Conservation (phyloP, 2,329 filamentous ascomycete species). For the Diplodia mutila region DNA sequence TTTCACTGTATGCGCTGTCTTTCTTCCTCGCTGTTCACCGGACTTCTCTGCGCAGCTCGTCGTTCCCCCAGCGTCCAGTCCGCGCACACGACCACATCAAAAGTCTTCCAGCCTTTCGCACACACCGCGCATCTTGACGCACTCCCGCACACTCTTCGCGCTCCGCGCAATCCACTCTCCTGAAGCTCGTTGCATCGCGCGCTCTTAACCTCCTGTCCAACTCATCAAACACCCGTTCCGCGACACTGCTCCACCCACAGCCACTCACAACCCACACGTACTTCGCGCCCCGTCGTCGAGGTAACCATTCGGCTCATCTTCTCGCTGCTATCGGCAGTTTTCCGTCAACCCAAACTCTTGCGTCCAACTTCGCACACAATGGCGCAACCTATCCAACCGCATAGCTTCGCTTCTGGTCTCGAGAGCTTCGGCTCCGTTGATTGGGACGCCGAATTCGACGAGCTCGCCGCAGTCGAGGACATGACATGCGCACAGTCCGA, state of each 20-base stretch:
- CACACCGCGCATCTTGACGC: neutral
- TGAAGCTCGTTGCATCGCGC: neutral
- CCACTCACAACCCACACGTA: neutral
- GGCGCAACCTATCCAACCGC: neutral
- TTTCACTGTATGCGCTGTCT: neutral
- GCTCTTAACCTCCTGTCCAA: neutral
- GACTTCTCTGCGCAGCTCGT: neutral
- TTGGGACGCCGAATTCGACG: slow-evolving; percentile 9
- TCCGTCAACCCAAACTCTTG: neutral
- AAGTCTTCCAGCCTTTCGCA: neutral
- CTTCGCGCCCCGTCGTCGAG: neutral
- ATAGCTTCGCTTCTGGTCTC: slow-evolving; percentile 2
- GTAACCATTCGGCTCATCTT: neutral
- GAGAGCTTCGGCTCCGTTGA: slow-evolving; percentile 10
- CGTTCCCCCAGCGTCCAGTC: neutral
- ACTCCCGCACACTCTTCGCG: neutral
- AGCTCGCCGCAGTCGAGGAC: neutral
- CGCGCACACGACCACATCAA: neutral
- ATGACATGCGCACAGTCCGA: neutral
- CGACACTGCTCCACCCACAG: neutral
- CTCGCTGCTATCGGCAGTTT: neutral
- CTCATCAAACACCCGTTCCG: neutral
- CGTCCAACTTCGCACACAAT: neutral
- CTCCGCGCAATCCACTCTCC: neutral
- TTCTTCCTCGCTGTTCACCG: neutral